Base-by-base conservation (phyloP, 2,329 filamentous ascomycete genomes). In the Ophiobolus disseminans region DNA sequence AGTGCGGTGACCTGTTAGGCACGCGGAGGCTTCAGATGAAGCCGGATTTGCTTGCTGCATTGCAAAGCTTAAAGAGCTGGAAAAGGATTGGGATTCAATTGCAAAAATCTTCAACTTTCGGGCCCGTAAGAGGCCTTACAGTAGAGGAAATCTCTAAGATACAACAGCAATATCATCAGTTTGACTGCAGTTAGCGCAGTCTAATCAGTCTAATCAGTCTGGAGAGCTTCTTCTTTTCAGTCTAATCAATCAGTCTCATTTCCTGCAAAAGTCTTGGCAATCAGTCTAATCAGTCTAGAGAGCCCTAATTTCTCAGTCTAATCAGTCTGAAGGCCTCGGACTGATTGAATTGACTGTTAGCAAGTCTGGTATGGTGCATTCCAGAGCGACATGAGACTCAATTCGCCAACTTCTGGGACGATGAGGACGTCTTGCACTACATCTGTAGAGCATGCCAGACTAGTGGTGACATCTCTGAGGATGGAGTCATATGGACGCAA, bases 1-100 rank as follows among this genome's bases (percentile, higher is more conserved):
- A 45, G 32, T 31, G 36, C n/a, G 32, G 41, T 10, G 23, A 37
- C 13, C 19, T 43, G 7, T 10, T 43, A 43, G 40, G 40, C 20
- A 35, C 30, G 2, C 40, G 40, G 21, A 7, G 21, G 13, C 32
- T 45, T 4, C 14, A 32, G 4, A 45, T 45, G 16, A 50, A 46
- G 40, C 38, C 38, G 6, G 14, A 41, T 17, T 22, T 32, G n/a
- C 5, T 34, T 21, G 13, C 14, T 9, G 26, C 40, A 4, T n/a
- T 42, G 28, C 30, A 42, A 28, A 10, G 40, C n/a, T 32, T 42
- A 34, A 34, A 42, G 6, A 42, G 26, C 28, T 42, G 23, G 23
- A 26, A 26, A 11, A 6, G 23, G 7, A 11, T 26, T 26, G 11
- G 23, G 7, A 26, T 26, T 7, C 6, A 26, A 26, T 11, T 26